Evolutionary conservation across 495 filamentous ascomycete genomes (phyloP), one percentile per base, ranked within the genome.

Genomic region (Elaphomyces granulatus): DNA sequence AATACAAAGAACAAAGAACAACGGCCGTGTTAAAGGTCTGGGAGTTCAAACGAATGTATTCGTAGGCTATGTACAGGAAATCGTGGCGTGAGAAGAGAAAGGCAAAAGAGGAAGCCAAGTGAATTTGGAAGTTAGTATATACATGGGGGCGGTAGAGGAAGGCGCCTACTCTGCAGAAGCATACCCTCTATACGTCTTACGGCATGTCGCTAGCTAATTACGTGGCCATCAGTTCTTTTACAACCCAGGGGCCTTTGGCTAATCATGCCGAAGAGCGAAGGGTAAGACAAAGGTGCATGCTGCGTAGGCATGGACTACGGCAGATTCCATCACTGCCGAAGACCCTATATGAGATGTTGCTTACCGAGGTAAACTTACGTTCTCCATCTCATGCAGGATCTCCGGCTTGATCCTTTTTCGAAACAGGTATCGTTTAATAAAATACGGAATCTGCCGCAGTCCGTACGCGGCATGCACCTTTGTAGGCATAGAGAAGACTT

Each of bases 151-250:
- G n/a, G n/a, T n/a, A n/a, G n/a, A n/a, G n/a, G n/a, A n/a, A n/a
- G n/a, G n/a, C 51, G 84, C 81, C 1, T 90, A 92, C 52, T 80
- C 75, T 3, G 83, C 83, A 2, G 83, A 90, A 52, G 82, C 77
- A 9, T 83, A 80, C 51, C 83, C 83, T 1, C 57, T 87, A 1
- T 80, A 83, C 45, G 70, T 67, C 74, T 0, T 66, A 79, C 21
- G 79, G 79, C 4, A 83, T 83, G 78, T 66, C 66, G 0, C 57
- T 75, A 1, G 78, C 76, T 0, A 82, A 68, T 77, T 39, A 75
- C 75, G 0, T 79, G 81, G 53, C 80, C 81, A 0, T 63, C 68
- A 12, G 58, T 16, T 56, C 59, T 2, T 66, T 78, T 10, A 61
- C 68, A 4, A 34, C 50, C 0, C 44, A 60, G 15, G 74, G 12